These are phyloP conservation scores for Suillus placidus DNA, from an alignment of 768 basidiomycete genomes.

Conservation along the genomic window DNA sequence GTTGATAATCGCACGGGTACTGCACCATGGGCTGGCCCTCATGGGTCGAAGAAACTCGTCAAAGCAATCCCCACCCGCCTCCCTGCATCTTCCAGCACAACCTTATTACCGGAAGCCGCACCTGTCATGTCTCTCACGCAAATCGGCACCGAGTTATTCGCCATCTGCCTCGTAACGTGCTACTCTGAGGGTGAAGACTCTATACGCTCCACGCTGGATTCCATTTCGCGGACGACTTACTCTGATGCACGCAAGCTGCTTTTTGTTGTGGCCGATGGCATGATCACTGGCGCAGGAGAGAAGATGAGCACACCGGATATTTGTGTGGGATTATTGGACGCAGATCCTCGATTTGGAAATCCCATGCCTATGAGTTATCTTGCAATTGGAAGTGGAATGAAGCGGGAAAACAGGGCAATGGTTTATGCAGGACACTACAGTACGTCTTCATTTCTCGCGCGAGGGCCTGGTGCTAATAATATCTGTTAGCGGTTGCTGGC, in stretches of 20 bases:
- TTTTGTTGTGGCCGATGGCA: constrained; percentile 95
- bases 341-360: constrained; percentile 94
- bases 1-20: constrained; percentile 89
- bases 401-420: constrained; percentile 93
- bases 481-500: constrained; percentile 66
- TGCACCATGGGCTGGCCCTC: constrained; percentile 85
- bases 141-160: constrained; percentile 94
- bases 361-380: constrained; percentile 92
- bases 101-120: constrained; percentile 48
- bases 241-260: constrained; percentile 91
- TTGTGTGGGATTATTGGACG: constrained; percentile 88
- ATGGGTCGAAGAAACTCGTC: constrained; percentile 51
- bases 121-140: constrained; percentile 77
- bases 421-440: constrained; percentile 99
- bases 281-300: constrained; percentile 98
- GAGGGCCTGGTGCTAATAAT: constrained; percentile 8
- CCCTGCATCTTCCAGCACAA: constrained; percentile 55
- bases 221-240: constrained; percentile 88
- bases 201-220: constrained; percentile 88
- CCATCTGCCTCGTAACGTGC: constrained; percentile 94
- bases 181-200: constrained; percentile 98
- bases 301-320: constrained; percentile 96
- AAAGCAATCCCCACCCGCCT: constrained; percentile 53
- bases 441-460: constrained; percentile 44
- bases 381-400: constrained; percentile 88